These are phyloP conservation scores for Sordaria brevicollis DNA, from an alignment of 495 filamentous ascomycete species.

Conservation along the genomic window DNA sequence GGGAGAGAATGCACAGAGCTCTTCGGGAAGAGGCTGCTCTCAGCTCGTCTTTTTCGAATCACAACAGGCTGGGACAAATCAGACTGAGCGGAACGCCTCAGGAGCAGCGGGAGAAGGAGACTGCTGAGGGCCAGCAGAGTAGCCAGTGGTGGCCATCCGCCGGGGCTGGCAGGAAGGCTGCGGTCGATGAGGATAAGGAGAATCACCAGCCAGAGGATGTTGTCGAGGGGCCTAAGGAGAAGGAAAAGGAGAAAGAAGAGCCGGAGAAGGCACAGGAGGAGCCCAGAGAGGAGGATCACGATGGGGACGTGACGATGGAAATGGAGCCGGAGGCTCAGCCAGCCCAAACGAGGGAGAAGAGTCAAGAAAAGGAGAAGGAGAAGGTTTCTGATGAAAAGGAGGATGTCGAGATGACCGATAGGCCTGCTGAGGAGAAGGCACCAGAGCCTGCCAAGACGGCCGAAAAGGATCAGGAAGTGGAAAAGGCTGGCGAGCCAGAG, in stretches of 20 bases:
- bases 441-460: neutral
- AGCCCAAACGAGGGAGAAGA: neutral
- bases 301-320: neutral
- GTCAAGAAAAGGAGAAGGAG: neutral
- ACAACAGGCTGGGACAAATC: neutral
- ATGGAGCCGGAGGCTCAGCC: neutral
- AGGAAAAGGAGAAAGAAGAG: slow-evolving; percentile 33
- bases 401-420: neutral
- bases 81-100: neutral
- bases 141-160: neutral
- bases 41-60: neutral
- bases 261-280: slow-evolving; percentile 29
- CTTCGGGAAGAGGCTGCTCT: slow-evolving; percentile 33
- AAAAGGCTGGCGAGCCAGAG: neutral
- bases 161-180: neutral
- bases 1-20: slow-evolving; percentile 39
- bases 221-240: slow-evolving; percentile 19
- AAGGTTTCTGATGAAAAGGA: neutral
- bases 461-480: neutral
- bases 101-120: slow-evolving; percentile 6
- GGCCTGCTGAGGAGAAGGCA: neutral
- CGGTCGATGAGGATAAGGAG: neutral
- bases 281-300: neutral
- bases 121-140: neutral
- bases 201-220: neutral